phyloP scores from a whole-genome alignment of 805 yeast genomes.

The Torulaspora franciscae region DNA sequence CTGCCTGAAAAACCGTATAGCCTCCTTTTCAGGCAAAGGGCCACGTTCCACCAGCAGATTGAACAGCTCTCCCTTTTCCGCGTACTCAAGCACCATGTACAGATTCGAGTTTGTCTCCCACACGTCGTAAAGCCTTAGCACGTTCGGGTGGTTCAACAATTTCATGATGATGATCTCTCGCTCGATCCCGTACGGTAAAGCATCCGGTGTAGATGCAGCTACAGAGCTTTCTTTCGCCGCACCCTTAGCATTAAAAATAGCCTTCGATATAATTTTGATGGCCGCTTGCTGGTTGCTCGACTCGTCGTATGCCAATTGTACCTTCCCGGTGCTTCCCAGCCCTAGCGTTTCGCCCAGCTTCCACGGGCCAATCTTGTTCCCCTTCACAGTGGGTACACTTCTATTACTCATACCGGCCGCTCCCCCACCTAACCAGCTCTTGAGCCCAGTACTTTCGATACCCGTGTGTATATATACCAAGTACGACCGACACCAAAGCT shows the following conservation, averaged over 20 bases:
- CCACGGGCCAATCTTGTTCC: conserved; percentile 80
- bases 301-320: conserved; percentile 81
- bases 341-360: conserved; percentile 91
- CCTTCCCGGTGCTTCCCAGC: conserved; percentile 95
- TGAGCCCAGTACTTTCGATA: neutral
- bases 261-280: conserved; percentile 90
- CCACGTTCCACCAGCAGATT: conserved; percentile 88
- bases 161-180: conserved; percentile 84
- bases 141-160: conserved; percentile 69
- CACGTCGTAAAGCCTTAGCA: conserved; percentile 73
- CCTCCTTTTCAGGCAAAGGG: conserved; percentile 81
- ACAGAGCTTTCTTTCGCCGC: conserved; percentile 29
- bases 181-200: conserved; percentile 78
- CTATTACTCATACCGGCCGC: conserved; percentile 13
- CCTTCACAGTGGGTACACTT: conserved; percentile 35
- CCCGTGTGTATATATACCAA: neutral
- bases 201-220: conserved; percentile 46
- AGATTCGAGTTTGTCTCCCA: conserved; percentile 83
- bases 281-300: conserved; percentile 89
- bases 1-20: conserved; percentile 82
- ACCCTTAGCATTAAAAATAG: conserved; percentile 44
- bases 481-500: conserved; percentile 3
- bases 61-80: conserved; percentile 95
- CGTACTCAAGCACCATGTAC: conserved; percentile 87
- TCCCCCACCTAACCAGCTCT: neutral